These are phyloP conservation scores for Quercus bicolor DNA, from an alignment of 306 rosid genomes.

Conservation along the genomic window DNA sequence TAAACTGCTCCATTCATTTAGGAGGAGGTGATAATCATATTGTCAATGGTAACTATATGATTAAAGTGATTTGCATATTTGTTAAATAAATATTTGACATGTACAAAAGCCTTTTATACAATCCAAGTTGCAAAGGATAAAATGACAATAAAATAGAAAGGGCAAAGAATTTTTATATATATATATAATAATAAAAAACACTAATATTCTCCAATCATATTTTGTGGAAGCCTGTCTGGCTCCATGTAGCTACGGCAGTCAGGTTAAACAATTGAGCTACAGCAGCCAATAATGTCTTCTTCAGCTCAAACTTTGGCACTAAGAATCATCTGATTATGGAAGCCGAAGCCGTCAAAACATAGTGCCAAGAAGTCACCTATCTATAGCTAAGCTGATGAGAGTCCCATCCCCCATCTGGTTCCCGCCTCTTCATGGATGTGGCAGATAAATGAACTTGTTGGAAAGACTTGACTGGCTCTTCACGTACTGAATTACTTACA, in stretches of 20 bases:
- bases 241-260: constrained; percentile 1
- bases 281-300: constrained; percentile 1
- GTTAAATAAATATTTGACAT: background rate
- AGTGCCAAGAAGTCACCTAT: constrained; percentile 20
- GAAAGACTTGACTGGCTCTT: constrained; percentile 21
- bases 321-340: background rate
- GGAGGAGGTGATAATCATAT: background rate
- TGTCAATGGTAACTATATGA: background rate
- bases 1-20: background rate
- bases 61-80: constrained; percentile 1
- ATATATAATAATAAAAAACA: background rate
- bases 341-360: background rate
- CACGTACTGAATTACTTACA: constrained; percentile 4
- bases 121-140: constrained; percentile 4
- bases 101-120: constrained; percentile 16
- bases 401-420: constrained; percentile 41
- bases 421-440: constrained; percentile 27
- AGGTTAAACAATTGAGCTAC: constrained; percentile 22
- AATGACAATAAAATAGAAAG: background rate
- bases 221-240: constrained; percentile 14
- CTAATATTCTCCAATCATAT: constrained; percentile 15
- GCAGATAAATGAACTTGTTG: constrained; percentile 16
- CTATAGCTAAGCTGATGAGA: constrained; percentile 24
- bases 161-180: constrained; percentile 13
- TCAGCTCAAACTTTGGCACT: background rate